Base-by-base conservation (phyloP, 2,329 filamentous ascomycete species). In the Calonectria pauciramosa region DNA sequence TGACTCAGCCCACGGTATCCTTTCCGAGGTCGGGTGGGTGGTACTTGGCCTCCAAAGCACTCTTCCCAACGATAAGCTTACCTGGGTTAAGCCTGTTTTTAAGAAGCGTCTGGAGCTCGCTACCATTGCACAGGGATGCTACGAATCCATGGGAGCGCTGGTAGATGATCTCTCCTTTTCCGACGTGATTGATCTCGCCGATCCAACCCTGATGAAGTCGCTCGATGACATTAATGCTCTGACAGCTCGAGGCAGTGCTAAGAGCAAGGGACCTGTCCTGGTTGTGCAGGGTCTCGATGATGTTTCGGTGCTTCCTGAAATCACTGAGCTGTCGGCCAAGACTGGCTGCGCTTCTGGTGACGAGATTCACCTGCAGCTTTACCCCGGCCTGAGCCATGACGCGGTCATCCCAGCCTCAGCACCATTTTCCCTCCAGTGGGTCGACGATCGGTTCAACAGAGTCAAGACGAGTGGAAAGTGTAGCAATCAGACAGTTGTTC, bases 361-460 rank as follows among this genome's bases (percentile, higher is more conserved):
- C n/a, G 64, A 66, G 44, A 23, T 66, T 51, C 64, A 66, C 32
- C 44, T 66, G 5, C 64, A 66, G 10, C 64, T 66, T 23, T 66
- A 66, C 32, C 64, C 44, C 16, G 64, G 30, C 13, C 16, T 66
- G 3, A 28, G 20, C n/a, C 64, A 66, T 51, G 30, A 32, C n/a
- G 28, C 38, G 1, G 44, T 66, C 7, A 66, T 66, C 23, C 41
- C 41, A 34, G 64, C 64, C 8, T 66, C 64, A 3, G 64, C 64
- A 13, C 64, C 64, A 11, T 66, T 16, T 11, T 52, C 34, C 6
- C 64, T 66, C 4, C 64, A 66, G 30, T 66, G 44, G 64, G 34
- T 66, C 16, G 44, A 52, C 30, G 64, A 66, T 36, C 44, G 64
- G 4, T 66, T 66, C 23, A 28, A 26, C 7, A 9, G 44, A 16